Base-by-base conservation (phyloP, 768 basidiomycete species). In the Suillus luteus region DNA sequence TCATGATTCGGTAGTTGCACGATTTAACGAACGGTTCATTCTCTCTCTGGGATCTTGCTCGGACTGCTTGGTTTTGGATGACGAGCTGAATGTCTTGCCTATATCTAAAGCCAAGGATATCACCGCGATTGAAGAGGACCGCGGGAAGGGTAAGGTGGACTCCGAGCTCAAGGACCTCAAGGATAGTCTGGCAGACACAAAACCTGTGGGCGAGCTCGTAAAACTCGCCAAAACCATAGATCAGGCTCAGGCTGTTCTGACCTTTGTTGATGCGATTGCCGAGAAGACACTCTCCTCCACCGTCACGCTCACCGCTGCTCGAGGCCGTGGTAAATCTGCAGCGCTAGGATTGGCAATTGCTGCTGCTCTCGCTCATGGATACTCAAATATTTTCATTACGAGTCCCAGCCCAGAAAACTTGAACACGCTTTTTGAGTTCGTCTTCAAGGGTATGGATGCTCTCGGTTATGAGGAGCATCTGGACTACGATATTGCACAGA, bases 1-100 rank as follows among this genome's bases (percentile, higher is more conserved):
- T 1, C 93, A 96, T 70, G 92, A 93, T 71, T 83, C 89, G 7
- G 91, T 96, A 37, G 82, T 89, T n/a, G 93, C 97, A 0, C 87
- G 97, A 33, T 99, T 99, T 81, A 99, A 99, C 77, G 97, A 99
- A 74, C 91, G 97, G 12, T 99, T 99, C 78, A 98, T 99, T 70
- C 85, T 99, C 19, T 99, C 97, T 22, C 87, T 99, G 22, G 95
- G 95, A 27, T 91, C 93, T 19, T 98, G 94, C 71, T 82, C 89
- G 9, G 93, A 96, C 72, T 98, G 96, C 70, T 82, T 99, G 1
- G 88, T 99, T 31, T 85, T 99, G 58, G 97, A 99, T 72, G 97
- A 99, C 71, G 97, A 99, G 76, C 86, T 99, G 51, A 99, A 99
- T 73, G 96, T 99, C 14, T 86, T 99, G 8, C 97, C 97, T 5